Evolutionary conservation across 208 protist genomes (phyloP).

Genomic region (Leishmania tropica): DNA sequence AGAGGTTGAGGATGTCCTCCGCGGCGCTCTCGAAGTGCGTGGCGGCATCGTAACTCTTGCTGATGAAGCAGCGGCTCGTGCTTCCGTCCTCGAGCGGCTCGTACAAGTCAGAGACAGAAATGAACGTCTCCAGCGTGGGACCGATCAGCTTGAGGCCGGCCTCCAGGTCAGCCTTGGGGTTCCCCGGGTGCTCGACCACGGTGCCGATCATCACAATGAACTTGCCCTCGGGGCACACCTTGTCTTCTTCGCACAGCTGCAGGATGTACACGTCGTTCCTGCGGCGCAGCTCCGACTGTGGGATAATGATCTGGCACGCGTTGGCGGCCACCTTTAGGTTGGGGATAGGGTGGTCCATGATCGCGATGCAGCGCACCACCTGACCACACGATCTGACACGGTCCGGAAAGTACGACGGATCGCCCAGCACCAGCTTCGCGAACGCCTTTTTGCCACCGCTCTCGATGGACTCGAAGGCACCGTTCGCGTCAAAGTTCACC

Average conservation of each 20-base stretch:
- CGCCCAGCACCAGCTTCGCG: slow-evolving; percentile 96
- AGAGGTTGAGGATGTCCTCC: slow-evolving; percentile 97
- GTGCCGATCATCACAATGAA: slow-evolving; percentile 98
- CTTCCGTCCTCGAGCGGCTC: slow-evolving; percentile 92
- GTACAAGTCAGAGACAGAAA: slow-evolving; percentile 90
- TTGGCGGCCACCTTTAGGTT: slow-evolving; percentile 72
- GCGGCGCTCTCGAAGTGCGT: slow-evolving; percentile 99
- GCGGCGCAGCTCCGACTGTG: slow-evolving; percentile 94
- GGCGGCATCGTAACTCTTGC: slow-evolving; percentile 96
- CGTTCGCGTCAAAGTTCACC: slow-evolving; percentile 95
- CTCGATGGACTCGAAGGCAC: slow-evolving; percentile 95
- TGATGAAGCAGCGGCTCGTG: slow-evolving; percentile 95
- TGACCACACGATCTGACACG: slow-evolving; percentile 92
- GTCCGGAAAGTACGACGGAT: slow-evolving; percentile 99
- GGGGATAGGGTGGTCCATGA: slow-evolving; percentile 95
- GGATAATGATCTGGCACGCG: slow-evolving; percentile 98
- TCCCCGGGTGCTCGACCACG: slow-evolving; percentile 94
- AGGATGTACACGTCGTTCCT: slow-evolving; percentile 99
- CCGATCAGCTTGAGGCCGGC: slow-evolving; percentile 94
- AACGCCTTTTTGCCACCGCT: slow-evolving; percentile 83
- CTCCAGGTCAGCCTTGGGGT: slow-evolving; percentile 95
- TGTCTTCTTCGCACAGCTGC: slow-evolving; percentile 91
- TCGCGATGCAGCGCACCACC: slow-evolving; percentile 98
- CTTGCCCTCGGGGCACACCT: slow-evolving; percentile 97
- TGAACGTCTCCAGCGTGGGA: slow-evolving; percentile 89